Conservation (phyloP, 1,139 yeast species). For the Kazachstania sp. region DNA sequence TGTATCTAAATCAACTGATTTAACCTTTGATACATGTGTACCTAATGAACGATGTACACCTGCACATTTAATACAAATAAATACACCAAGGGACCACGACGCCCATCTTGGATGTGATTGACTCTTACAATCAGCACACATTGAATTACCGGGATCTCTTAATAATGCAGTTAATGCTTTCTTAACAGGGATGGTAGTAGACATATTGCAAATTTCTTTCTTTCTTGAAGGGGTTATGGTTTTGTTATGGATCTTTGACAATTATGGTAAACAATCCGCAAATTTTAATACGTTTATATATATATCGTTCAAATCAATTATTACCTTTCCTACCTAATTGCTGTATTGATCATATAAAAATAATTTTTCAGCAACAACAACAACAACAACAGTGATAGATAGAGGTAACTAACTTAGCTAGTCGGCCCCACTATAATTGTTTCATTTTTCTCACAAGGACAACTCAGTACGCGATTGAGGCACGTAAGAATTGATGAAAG, state of each 20-base stretch:
- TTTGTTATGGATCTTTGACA: too few species aligned
- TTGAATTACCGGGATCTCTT: constrained; percentile 64
- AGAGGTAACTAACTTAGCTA: background rate
- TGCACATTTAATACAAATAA: constrained; percentile 85
- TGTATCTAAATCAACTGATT: constrained; percentile 87
- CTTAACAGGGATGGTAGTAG: constrained; percentile 24
- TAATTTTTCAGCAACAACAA: too few species aligned
- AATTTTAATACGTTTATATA: too few species aligned
- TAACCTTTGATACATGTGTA: constrained; percentile 80
- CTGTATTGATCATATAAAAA: too few species aligned
- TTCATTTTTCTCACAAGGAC: too few species aligned
- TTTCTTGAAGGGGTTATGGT: too few species aligned
- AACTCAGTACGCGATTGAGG: too few species aligned
- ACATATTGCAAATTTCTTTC: background rate
- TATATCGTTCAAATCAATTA: too few species aligned
- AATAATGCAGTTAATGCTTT: constrained; percentile 62
- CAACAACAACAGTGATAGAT: background rate
- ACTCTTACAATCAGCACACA: constrained; percentile 87
- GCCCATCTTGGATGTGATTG: constrained; percentile 96
- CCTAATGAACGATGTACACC: constrained; percentile 96
- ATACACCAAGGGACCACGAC: constrained; percentile 89
- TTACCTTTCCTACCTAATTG: background rate
- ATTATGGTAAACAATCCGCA: too few species aligned
- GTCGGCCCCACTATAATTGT: too few species aligned
- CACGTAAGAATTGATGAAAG: too few species aligned